Evolutionary conservation across 192 early-diverging fungal species (phyloP), one percentile per base, ranked within the genome.

Genomic region (Podochytrium sp.): DNA sequence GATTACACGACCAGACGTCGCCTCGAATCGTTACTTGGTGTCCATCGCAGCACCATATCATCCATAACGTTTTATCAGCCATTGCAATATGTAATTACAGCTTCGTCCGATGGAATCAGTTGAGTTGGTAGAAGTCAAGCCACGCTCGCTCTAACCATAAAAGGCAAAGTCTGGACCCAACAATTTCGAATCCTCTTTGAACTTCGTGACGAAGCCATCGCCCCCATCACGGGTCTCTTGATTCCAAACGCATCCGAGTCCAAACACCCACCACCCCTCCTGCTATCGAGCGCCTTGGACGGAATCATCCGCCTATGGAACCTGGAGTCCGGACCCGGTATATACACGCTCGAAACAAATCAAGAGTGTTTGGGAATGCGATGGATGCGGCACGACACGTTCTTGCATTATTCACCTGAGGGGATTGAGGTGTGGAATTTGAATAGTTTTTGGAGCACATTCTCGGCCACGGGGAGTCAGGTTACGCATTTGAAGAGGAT

Each of bases 131-230:
- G 7, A 12, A 20, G 2, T 2, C 61, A n/a, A 37, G 23, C n/a
- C n/a, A 34, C 29, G 75, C 29, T 3, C 34, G 6, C 35, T 23
- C n/a, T 29, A 14, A 39, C 3, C n/a, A 25, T 55, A 18, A n/a
- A 27, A 86, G 85, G 85, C 51, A 86, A 86, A 71, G 76, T 87
- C 25, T 85, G 84, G 78, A 84, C 79, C 51, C 77, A 76, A 16
- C 76, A 83, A 51, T 78, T 74, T 51, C 67, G 76, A 33, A 71
- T 85, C 7, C 18, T 87, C 2, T 77, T 81, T 56, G 66, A 78
- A 50, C 64, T 87, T 10, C 61, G 73, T 27, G 81, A 80, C 14
- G 84, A 87, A 66, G 57, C 76, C 27, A 74, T 77, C 29, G 12
- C 64, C 7, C 33, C 81, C 5, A 74, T 87, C 7, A 83, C 85